Conservation (phyloP, 805 yeast genomes). For the Spathaspora arborariae region DNA sequence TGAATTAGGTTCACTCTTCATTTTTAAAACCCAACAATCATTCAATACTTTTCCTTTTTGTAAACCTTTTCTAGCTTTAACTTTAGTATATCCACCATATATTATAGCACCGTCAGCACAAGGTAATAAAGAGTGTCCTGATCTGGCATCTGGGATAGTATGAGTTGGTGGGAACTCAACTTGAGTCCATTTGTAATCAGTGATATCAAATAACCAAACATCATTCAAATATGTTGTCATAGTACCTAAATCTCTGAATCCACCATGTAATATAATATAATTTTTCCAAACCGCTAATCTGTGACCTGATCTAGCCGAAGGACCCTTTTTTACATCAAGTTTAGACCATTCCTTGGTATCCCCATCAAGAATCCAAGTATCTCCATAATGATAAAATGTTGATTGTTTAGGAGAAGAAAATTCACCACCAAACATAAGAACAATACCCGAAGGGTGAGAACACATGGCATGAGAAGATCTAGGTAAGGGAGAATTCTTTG, state of each 20-base stretch:
- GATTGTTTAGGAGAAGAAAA: conserved; percentile 94
- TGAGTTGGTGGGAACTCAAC: conserved; percentile 82
- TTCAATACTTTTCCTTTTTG: conserved; percentile 87
- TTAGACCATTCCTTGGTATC: conserved; percentile 87
- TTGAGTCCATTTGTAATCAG: conserved; percentile 87
- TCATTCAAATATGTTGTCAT: conserved; percentile 82
- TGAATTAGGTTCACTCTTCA: conserved; percentile 76
- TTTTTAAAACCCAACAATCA: conserved; percentile 83
- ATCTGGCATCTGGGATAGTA: conserved; percentile 82
- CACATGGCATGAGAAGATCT: conserved; percentile 93
- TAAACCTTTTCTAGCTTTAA: conserved; percentile 81
- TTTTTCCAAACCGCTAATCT: conserved; percentile 91
- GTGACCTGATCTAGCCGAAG: conserved; percentile 89
- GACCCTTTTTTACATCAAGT: conserved; percentile 65
- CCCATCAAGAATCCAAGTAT: conserved; percentile 90
- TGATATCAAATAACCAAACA: conserved; percentile 88
- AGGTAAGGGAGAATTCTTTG: conserved; percentile 88
- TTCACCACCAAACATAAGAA: conserved; percentile 92
- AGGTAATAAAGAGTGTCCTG: conserved; percentile 88
- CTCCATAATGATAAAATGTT: conserved; percentile 94
- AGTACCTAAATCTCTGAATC: conserved; percentile 85
- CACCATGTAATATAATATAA: conserved; percentile 81
- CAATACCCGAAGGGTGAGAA: conserved; percentile 85
- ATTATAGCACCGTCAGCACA: conserved; percentile 75
- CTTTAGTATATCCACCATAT: conserved; percentile 94